Evolutionary conservation across 108 stramenopile genomes (phyloP).

Genomic region (Cylindrotheca fusiformis): DNA sequence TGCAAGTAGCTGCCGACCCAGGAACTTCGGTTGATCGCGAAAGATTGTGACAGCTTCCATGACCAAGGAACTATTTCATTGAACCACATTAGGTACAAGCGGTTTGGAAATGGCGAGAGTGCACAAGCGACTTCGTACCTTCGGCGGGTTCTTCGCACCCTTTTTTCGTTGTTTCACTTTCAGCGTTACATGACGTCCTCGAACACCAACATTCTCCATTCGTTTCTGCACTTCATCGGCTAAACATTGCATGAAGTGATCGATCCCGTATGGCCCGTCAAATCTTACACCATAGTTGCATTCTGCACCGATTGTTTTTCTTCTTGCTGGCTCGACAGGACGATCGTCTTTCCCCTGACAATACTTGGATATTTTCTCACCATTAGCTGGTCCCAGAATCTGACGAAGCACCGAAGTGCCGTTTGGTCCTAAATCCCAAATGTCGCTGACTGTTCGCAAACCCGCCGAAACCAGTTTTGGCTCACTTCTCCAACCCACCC

Average conservation of each 20-base stretch:
- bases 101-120: not conserved
- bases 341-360: constrained; percentile 87
- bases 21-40: constrained; percentile 58
- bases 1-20: constrained; percentile 38
- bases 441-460: constrained; percentile 67
- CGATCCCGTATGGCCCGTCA: constrained; percentile 74
- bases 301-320: constrained; percentile 94
- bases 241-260: constrained; percentile 77
- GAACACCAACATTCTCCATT: constrained; percentile 60
- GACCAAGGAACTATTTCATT: constrained; percentile 74
- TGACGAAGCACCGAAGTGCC: constrained; percentile 50
- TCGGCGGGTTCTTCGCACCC: constrained; percentile 55
- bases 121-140: not conserved
- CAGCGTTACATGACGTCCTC: constrained; percentile 73
- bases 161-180: constrained; percentile 86
- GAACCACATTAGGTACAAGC: not conserved
- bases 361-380: constrained; percentile 66
- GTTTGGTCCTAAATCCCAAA: constrained; percentile 74
- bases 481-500: constrained; percentile 78
- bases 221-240: constrained; percentile 78
- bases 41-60: constrained; percentile 81
- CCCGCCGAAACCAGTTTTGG: constrained; percentile 55
- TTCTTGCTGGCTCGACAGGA: constrained; percentile 57
- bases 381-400: constrained; percentile 67
- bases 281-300: constrained; percentile 95